Base-by-base conservation (phyloP, 2,329 filamentous ascomycete species). In the Cladosporium halotolerans region DNA sequence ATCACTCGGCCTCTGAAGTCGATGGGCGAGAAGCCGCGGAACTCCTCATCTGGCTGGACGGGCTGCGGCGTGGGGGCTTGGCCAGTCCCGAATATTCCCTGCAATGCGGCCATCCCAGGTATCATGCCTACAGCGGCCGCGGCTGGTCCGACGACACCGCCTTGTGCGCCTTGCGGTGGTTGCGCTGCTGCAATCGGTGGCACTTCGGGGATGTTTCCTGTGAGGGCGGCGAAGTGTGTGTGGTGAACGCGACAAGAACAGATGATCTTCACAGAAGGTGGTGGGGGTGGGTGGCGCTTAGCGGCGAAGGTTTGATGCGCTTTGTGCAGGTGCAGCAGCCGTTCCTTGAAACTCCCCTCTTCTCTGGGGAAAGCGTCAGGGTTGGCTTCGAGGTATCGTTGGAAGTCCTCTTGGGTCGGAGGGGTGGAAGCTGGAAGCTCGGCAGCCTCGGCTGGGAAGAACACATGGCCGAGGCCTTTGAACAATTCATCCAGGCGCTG, bases 181-280 rank as follows among this genome's bases (percentile, higher is more conserved):
- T 28, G 39, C 16, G 52, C 45, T 4, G 31, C 23, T 13, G 32
- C 32, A 13, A 23, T 50, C 11, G 16, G 52, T 10, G 32, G 44
- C 42, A 10, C 23, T 14, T 7, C 28, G 5, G 23, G 41, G 31
- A 7, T 53, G 36, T 16, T 23, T 3, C 43, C 40, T 31, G 63
- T 65, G 39, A 68, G 46, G 8, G 55, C 51, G 33, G 51, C 45
- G 53, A 67, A 67, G 42, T 67, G 64, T 8, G 62, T 52, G 3
- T 56, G 34, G 38, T 61, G 58, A 2, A 68, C 60, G 36, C 65
- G 62, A 53, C 63, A 67, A 6, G 62, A 61, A 49, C 63, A 65
- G 23, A 59, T 59, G 39, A 67, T 57, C 11, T 58, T 59, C 36
- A 68, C 62, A 10, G 45, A 54, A 5, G 66, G 64, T 11, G 59